Conservation (phyloP, 2,329 filamentous ascomycete genomes). For the Acrodontium crateriforme region DNA sequence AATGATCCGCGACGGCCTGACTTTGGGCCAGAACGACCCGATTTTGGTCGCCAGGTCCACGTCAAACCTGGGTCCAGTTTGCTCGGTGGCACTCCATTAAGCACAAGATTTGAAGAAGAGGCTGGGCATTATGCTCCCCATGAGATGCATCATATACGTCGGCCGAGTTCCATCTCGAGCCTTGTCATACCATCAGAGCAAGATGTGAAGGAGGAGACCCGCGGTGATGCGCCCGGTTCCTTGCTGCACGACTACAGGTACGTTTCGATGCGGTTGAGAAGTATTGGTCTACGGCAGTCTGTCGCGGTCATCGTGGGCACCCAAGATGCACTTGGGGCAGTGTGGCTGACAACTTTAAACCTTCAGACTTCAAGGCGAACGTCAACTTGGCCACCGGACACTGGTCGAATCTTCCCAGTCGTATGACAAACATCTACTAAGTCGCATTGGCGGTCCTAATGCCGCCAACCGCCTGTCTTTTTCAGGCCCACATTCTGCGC, state of each 20-base stretch:
- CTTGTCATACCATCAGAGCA: constrained; percentile 16
- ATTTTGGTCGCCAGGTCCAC: constrained; percentile 22
- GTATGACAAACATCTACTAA: constrained; percentile 49
- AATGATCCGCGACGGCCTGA: constrained; percentile 38
- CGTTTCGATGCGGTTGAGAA: too few relatives aligned
- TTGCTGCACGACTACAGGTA: too few relatives aligned
- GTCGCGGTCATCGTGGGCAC: too few relatives aligned
- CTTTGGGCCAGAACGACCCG: constrained; percentile 30
- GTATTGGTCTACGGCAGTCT: too few relatives aligned
- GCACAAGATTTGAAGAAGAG: constrained; percentile 13
- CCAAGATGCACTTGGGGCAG: too few relatives aligned
- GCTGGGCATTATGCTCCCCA: constrained; percentile 13
- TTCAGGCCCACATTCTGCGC: constrained; percentile 3
- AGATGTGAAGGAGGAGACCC: too few relatives aligned
- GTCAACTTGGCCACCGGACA: constrained; percentile 42
- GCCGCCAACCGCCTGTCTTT: constrained; percentile 35
- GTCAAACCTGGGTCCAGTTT: constrained; percentile 36
- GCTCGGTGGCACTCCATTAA: constrained; percentile 19
- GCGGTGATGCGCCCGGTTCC: too few relatives aligned
- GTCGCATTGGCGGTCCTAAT: constrained; percentile 44
- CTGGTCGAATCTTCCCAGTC: constrained; percentile 46
- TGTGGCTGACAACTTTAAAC: too few relatives aligned
- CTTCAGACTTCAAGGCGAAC: constrained; percentile 44
- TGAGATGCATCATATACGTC: constrained; percentile 17
- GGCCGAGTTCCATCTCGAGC: constrained; percentile 27